These are phyloP conservation scores for Pichia cactophila DNA, from an alignment of 1,139 yeast genomes.

Conservation along the genomic window DNA sequence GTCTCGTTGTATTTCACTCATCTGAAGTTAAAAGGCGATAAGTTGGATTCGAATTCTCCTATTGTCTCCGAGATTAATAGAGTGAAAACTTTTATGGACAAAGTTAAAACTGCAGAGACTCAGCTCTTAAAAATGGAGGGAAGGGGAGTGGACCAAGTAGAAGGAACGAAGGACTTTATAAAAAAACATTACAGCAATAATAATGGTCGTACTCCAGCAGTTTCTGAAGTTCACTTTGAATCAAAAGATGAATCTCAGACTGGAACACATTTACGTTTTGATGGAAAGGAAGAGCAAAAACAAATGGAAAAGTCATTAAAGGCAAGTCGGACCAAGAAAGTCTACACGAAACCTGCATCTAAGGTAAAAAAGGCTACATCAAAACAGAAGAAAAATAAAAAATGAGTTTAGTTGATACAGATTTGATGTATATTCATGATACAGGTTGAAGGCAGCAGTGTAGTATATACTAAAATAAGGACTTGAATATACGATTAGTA, in stretches of 20 bases:
- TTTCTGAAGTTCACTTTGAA: slow-evolving; percentile 48
- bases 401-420: neutral
- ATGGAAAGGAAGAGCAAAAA: neutral
- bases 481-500: no score
- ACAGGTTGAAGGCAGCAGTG: no score
- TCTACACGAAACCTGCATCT: neutral
- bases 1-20: slow-evolving; percentile 47
- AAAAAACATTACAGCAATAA: slow-evolving; percentile 32
- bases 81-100: slow-evolving; percentile 61
- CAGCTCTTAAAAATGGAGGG: slow-evolving; percentile 21
- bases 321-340: neutral
- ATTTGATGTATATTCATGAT: no score
- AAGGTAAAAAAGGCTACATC: neutral
- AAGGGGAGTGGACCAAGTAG: slow-evolving; percentile 13
- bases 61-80: slow-evolving; percentile 65
- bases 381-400: neutral
- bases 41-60: slow-evolving; percentile 46
- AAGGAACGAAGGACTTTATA: slow-evolving; percentile 35
- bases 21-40: slow-evolving; percentile 52
- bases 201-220: slow-evolving; percentile 45
- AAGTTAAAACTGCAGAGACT: slow-evolving; percentile 41
- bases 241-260: slow-evolving; percentile 8
- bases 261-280: slow-evolving; percentile 6
- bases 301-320: neutral
- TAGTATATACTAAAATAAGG: no score